Evolutionary conservation across 495 filamentous ascomycete species (phyloP).

Genomic region (Daldinia grandis): DNA sequence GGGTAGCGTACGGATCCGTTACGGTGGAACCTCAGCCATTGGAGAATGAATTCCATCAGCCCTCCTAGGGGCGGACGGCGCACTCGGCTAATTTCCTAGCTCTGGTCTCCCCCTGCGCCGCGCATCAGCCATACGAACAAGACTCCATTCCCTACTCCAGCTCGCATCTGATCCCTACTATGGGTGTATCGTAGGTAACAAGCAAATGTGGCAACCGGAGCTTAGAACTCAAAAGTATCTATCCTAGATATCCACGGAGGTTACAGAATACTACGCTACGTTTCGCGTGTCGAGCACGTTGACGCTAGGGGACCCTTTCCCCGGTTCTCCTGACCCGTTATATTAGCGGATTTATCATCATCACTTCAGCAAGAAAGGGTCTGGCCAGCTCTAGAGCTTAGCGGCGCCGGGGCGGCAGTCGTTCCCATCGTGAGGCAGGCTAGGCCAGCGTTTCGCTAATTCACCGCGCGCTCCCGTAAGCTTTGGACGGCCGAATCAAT

Average conservation of each 20-base stretch:
- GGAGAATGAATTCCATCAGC: slow-evolving; percentile 9
- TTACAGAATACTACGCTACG: slow-evolving; percentile 24
- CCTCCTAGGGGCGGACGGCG: slow-evolving; percentile 25
- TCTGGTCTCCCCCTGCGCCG: slow-evolving; percentile 26
- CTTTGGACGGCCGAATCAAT: slow-evolving; percentile 6
- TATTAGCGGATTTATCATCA: slow-evolving; percentile 43
- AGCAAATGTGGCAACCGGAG: slow-evolving; percentile 11
- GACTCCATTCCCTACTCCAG: slow-evolving; percentile 7
- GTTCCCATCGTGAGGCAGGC: slow-evolving; percentile 16
- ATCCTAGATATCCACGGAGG: background rate
- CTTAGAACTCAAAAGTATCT: background rate
- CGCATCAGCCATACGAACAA: slow-evolving; percentile 30
- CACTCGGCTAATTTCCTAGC: slow-evolving; percentile 21
- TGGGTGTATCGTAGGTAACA: background rate
- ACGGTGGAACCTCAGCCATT: slow-evolving; percentile 25
- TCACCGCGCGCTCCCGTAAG: slow-evolving; percentile 2
- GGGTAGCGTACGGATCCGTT: slow-evolving; percentile 28
- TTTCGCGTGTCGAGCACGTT: slow-evolving; percentile 38
- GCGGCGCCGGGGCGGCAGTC: slow-evolving; percentile 22
- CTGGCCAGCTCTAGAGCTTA: slow-evolving; percentile 31
- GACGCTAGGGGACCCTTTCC: slow-evolving; percentile 27
- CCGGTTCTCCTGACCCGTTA: slow-evolving; percentile 9
- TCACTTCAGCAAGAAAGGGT: slow-evolving; percentile 39
- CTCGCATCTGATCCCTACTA: slow-evolving; percentile 3
- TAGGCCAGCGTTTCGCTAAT: slow-evolving; percentile 26